phyloP scores from a whole-genome alignment of 306 rosid species.

The Fragaria iinumae region DNA sequence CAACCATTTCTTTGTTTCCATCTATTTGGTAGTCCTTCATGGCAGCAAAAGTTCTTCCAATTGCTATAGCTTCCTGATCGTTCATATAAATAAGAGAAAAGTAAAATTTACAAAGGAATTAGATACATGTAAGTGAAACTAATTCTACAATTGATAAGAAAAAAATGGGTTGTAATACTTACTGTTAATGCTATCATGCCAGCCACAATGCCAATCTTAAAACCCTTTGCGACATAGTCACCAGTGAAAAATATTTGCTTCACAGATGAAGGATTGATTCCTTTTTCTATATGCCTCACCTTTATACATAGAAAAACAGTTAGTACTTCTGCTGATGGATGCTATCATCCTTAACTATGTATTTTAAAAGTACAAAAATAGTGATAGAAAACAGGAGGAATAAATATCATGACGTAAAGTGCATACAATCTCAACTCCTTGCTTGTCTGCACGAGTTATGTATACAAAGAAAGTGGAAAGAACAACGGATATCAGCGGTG shows the following conservation, averaged over 20 bases:
- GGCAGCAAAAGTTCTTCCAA: conserved; percentile 96
- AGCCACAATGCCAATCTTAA: conserved; percentile 75
- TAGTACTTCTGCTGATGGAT: conserved; percentile 10
- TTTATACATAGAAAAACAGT: conserved; percentile 34
- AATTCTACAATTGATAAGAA: conserved; percentile 21
- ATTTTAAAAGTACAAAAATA: neutral
- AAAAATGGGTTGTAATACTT: conserved; percentile 35
- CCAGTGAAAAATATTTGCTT: conserved; percentile 64
- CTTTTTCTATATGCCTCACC: conserved; percentile 74
- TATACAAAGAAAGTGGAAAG: conserved; percentile 81
- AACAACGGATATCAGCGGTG: conserved; percentile 80
- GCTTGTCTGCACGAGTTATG: conserved; percentile 82
- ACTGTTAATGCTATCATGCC: conserved; percentile 91
- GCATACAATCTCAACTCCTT: conserved; percentile 88
- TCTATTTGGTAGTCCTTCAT: conserved; percentile 94
- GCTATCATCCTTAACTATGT: neutral
- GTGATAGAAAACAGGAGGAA: conserved; percentile 3
- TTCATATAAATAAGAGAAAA: neutral
- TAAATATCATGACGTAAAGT: neutral
- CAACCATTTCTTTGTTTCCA: conserved; percentile 98
- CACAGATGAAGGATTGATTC: conserved; percentile 85
- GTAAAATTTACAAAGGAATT: neutral
- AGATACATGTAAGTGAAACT: conserved; percentile 16
- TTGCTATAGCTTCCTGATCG: conserved; percentile 85
- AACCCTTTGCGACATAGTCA: conserved; percentile 62